Base-by-base conservation (phyloP, 352 stramenopile species). In the Phytophthora pistaciae region DNA sequence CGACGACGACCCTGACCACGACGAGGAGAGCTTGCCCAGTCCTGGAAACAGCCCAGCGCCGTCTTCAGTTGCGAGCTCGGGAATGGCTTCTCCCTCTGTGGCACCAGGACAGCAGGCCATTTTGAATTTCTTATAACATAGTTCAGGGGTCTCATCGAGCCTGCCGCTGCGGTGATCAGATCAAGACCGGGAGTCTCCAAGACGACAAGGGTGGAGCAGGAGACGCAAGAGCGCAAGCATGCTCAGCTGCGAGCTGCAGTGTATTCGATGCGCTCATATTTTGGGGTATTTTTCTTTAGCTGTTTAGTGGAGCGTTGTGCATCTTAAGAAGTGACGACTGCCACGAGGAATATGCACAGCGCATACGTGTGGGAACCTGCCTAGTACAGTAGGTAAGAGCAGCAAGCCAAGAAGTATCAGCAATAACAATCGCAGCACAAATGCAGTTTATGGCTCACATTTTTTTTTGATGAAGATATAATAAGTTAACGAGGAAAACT, bases 61-160 rank as follows among this genome's bases (percentile, higher is more conserved):
- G 1, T 74, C 62, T 49, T 72, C 65, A 25, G 49, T 58, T 55
- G 57, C 54, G 5, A 70, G 52, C 16, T 69, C 62, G 16, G 49
- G 56, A 20, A 69, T 64, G 55, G 56, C 40, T 57, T 75, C 64
- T 48, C 58, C 70, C 11, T 62, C 61, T 21, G 56, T 75, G 20
- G 60, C 63, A 16, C 54, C 63, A 52, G 62, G 64, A 33, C 66
- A 78, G 46, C 68, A 81, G 21, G 44, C 80, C 59, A 66, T 87
- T 70, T 79, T 91, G 82, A 88, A 82, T 78, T 90, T 88, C 78
- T 88, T 91, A 87, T 91, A 72, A 86, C 59, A 64, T 64, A 57
- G 60, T 77, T 79, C 48, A 68, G 14, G 56, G 53, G 52, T 13
- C 25, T 53, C 33, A 5, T 70, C 52, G 20, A 70, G 38, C 25